Evolutionary conservation across 352 stramenopile genomes (phyloP), one percentile per base, ranked within the genome.

Genomic region (Globisporangium echinulatum): DNA sequence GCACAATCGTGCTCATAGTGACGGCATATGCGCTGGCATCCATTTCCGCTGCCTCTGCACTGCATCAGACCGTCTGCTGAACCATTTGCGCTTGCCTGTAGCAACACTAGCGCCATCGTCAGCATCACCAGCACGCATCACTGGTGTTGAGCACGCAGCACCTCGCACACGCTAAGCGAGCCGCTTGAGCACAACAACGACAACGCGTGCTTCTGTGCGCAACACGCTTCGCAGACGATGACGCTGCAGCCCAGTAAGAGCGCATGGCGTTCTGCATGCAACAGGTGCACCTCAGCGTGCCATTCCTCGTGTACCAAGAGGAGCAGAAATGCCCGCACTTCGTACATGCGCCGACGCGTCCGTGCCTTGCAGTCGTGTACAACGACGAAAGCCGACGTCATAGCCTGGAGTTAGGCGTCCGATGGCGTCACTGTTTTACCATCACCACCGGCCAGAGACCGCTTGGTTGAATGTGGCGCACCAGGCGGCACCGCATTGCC

Each of bases 271-370:
- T 56, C 36, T 56, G 51, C 13, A 47, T 56, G 51, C 36, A 44
- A 7, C 33, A 7, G 15, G 13, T 10, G 50, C 36, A 56, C 51
- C 13, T 56, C 51, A 14, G 39, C 1, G 39, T 15, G 10, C 36
- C 37, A 14, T 56, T 56, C 19, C 10, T 56, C 6, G 51, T 56
- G 51, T 37, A 47, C 37, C 51, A 56, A 13, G 37, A 56, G 17
- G 14, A 47, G 13, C 51, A 56, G n/a, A 37, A 37, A n/a, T 36
- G 37, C 10, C 51, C 37, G 14, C 37, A 37, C 51, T 47, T 47
- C 36, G 36, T 47, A 17, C 51, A 14, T 14, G 51, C 47, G 14
- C 37, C 47, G 47, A 52, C 17, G n/a, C 47, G 47, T 52, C 47
- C 0, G 17, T 39, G 17, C 47, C 47, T 14, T 5, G 47, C 47